Evolutionary conservation across 1,284 basidiomycete genomes (phyloP).

Genomic region (Neotropicomus parvogracilis): DNA sequence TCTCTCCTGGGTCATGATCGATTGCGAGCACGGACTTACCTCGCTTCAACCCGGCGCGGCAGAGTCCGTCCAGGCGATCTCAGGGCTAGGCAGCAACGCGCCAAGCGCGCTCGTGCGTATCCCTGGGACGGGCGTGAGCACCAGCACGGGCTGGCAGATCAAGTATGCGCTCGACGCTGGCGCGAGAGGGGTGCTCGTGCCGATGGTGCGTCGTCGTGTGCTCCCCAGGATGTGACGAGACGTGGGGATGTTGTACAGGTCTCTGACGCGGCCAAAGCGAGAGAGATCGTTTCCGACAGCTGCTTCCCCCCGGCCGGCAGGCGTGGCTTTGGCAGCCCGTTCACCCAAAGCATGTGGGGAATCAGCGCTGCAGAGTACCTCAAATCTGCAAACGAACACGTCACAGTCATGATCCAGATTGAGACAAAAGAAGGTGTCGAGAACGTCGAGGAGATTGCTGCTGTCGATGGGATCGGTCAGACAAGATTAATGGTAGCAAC

Average conservation of each 20-base stretch:
- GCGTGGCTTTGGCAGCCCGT: slow-evolving; percentile 60
- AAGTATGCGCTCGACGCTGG: slow-evolving; percentile 65
- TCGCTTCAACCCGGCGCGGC: slow-evolving; percentile 51
- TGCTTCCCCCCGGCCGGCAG: slow-evolving; percentile 56
- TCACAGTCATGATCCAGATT: slow-evolving; percentile 65
- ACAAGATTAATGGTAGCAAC: not conserved
- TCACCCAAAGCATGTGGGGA: slow-evolving; percentile 55
- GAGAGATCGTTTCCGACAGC: slow-evolving; percentile 50
- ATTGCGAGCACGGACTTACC: slow-evolving; percentile 64
- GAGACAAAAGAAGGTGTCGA: slow-evolving; percentile 59
- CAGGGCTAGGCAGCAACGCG: slow-evolving; percentile 38
- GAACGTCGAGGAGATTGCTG: slow-evolving; percentile 59
- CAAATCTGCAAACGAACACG: slow-evolving; percentile 49
- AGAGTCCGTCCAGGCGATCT: slow-evolving; percentile 52
- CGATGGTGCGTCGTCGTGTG: slow-evolving; percentile 57
- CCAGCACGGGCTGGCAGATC: slow-evolving; percentile 61
- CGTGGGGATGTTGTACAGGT: slow-evolving; percentile 40
- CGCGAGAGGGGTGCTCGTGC: slow-evolving; percentile 58
- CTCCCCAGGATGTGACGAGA: too few relatives aligned
- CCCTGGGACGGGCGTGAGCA: slow-evolving; percentile 54
- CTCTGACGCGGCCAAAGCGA: slow-evolving; percentile 54
- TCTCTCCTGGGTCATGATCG: slow-evolving; percentile 59
- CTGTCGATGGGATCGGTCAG: slow-evolving; percentile 61
- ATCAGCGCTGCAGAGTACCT: slow-evolving; percentile 52
- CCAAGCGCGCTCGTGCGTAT: slow-evolving; percentile 58